A percentile compares a stretch with the other conserved stretches of the same genome.
Conservation (phyloP, 805 yeast genomes). For the Saccharomycopsis selenospora region DNA sequence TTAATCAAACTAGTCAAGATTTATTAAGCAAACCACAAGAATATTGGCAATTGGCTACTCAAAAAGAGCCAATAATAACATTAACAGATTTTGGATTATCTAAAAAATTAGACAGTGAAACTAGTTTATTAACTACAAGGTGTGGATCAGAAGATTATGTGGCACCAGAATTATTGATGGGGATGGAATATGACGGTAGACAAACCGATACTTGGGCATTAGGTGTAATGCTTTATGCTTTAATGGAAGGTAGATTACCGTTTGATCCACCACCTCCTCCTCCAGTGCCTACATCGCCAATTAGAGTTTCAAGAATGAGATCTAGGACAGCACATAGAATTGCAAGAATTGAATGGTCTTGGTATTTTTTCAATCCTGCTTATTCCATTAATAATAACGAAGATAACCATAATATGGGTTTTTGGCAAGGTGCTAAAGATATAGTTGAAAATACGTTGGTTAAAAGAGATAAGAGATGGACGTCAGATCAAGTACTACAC, state of each 20-base stretch:
- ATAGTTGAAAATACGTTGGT: constrained; percentile 45
- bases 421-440: constrained; percentile 41
- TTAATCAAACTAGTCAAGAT: constrained; percentile 27
- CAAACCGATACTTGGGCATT: constrained; percentile 92
- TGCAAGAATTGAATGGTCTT: constrained; percentile 87
- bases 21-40: constrained; percentile 29
- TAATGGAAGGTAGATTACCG: constrained; percentile 82
- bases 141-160: constrained; percentile 98
- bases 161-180: constrained; percentile 88
- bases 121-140: constrained; percentile 69
- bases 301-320: constrained; percentile 34
- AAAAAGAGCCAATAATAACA: constrained; percentile 38
- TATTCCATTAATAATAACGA: constrained; percentile 21
- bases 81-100: constrained; percentile 89
- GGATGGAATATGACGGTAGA: constrained; percentile 84
- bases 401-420: constrained; percentile 23
- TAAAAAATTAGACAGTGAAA: constrained; percentile 50
- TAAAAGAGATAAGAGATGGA: constrained; percentile 39
- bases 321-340: constrained; percentile 77
- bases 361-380: constrained; percentile 48
- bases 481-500: constrained; percentile 29
- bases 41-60: constrained; percentile 5
- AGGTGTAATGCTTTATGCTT: constrained; percentile 82
- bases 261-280: constrained; percentile 75
- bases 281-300: constrained; percentile 28